Conservation (phyloP, 805 yeast genomes). For the Pichia nakasei region DNA sequence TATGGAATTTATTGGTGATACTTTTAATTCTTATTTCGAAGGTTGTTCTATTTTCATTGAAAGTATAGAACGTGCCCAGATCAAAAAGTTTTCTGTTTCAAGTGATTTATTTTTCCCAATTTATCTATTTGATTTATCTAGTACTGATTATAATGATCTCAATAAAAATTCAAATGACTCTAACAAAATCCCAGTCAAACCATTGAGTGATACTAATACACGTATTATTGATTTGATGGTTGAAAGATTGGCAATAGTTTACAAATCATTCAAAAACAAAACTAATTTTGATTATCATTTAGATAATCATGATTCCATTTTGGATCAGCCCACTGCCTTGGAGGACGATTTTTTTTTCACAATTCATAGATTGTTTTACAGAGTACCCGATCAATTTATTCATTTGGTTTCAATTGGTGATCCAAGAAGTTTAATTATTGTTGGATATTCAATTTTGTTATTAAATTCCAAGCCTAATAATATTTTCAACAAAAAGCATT, state of each 20-base stretch:
- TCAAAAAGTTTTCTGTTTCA: not conserved
- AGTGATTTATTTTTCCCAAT: conserved; percentile 11
- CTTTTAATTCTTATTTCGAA: not conserved
- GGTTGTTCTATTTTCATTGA: conserved; percentile 3
- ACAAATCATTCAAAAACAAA: conserved; percentile 2
- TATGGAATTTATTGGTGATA: conserved; percentile 4
- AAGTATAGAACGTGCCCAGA: not conserved
- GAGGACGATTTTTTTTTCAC: conserved; percentile 13
- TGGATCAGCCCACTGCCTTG: not conserved
- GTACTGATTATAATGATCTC: not conserved
- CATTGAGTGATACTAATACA: not conserved
- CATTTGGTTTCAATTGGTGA: conserved; percentile 12
- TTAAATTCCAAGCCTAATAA: conserved; percentile 8
- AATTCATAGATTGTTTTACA: conserved; percentile 12
- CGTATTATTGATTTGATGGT: not conserved
- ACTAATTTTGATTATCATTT: conserved; percentile 1
- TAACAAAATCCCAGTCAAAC: not conserved
- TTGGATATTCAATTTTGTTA: conserved; percentile 16
- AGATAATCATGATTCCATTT: no score
- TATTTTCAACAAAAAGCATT: conserved; percentile 3
- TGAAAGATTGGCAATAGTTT: conserved; percentile 1
- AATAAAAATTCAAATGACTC: not conserved
- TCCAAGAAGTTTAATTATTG: conserved; percentile 15
- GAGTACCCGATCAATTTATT: conserved; percentile 4
- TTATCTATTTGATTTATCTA: conserved; percentile 11